A percentile compares a stretch with the other conserved stretches of the same genome.
Conservation (phyloP, 306 rosid species). For the Quercus robur region DNA sequence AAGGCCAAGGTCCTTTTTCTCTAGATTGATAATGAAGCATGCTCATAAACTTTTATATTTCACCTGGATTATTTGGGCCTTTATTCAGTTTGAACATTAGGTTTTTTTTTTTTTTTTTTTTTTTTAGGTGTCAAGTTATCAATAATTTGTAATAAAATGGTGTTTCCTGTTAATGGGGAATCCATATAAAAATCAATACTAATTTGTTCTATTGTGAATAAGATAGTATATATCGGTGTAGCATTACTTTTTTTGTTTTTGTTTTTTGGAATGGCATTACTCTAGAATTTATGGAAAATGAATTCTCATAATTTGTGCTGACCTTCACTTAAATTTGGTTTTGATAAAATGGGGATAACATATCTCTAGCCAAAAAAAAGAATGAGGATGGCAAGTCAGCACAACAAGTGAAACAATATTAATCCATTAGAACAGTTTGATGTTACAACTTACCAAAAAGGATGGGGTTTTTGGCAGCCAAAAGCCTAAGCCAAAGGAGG, state of each 20-base stretch:
- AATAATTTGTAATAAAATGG: too few species aligned
- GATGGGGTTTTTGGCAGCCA: not conserved
- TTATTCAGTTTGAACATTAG: too few species aligned
- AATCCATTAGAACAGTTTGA: not conserved
- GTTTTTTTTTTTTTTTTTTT: too few species aligned
- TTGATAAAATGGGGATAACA: not conserved
- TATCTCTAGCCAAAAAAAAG: not conserved
- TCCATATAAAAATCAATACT: too few species aligned
- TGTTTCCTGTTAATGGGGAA: too few species aligned
- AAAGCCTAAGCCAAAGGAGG: not conserved
- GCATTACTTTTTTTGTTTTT: too few species aligned
- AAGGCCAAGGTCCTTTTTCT: not conserved
- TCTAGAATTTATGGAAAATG: too few species aligned
- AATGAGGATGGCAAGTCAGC: slow-evolving; percentile 26
- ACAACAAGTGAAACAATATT: slow-evolving; percentile 2
- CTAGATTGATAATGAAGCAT: not conserved
- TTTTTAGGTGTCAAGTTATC: too few species aligned
- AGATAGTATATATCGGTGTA: too few species aligned
- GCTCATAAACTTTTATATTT: not conserved
- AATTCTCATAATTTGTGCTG: too few species aligned
- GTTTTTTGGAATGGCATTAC: too few species aligned
- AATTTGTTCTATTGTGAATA: too few species aligned
- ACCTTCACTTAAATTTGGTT: not conserved
- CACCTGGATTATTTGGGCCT: not conserved
- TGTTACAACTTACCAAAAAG: not conserved